Base-by-base conservation (phyloP, 2,329 filamentous ascomycete genomes). In the Clonostachys chloroleuca region DNA sequence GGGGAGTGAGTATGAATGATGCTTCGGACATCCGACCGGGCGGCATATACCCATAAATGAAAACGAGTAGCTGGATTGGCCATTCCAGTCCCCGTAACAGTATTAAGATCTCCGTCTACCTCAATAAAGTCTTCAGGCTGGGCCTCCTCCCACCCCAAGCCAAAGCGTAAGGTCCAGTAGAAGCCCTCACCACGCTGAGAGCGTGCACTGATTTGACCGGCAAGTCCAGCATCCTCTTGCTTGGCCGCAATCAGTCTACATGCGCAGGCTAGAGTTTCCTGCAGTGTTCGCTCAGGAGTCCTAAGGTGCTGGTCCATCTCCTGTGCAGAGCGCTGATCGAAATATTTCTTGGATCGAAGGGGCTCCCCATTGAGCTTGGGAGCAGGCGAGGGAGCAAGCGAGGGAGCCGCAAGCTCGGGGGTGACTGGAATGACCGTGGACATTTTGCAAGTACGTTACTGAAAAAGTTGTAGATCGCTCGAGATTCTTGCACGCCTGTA, bases 41-140 rank as follows among this genome's bases (percentile, higher is more conserved):
- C 30, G 13, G 40, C 33, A 42, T 47, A 47, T n/a, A 47, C 41
- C 46, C 46, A 47, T 10, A 47, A 42, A 37, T 47, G 46, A 20
- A 47, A 47, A 35, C 46, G 46, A 24, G 46, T 47, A 14, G 46
- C 46, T 33, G 46, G 46, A 17, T 47, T 47, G 9, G 46, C n/a
- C 46, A 47, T 47, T 18, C 46, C 41, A 16, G 40, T 39, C 16
- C 46, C 46, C 24, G 34, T 47, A 35, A 44, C 10, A 30, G 20
- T 39, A 35, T 47, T 47, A n/a, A 47, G 42, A 44, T 47, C 46
- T 17, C 41, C 46, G 12, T 47, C 46, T 18, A 47, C 46, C 36
- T 47, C 46, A 30, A 47, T 47, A 20, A 47, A 44, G 17, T 47
- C 46, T 30, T 47, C 35, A 13, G 46, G 46, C 30, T n/a, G 43